Evolutionary conservation across 2,329 filamentous ascomycete species (phyloP).

Genomic region (Didymella pomorum): DNA sequence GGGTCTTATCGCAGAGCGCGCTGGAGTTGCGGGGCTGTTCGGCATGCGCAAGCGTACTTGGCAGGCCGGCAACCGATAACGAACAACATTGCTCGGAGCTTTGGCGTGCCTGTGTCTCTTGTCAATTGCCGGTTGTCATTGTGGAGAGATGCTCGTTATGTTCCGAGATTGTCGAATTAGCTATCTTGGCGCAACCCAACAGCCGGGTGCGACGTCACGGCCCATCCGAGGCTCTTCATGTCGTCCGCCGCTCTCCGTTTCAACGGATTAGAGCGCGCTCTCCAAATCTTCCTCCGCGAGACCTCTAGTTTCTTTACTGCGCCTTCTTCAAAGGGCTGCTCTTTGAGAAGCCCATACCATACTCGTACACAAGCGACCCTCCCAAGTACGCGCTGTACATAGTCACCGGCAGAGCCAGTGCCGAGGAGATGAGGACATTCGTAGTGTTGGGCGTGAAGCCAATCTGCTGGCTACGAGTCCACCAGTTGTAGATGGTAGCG

Average conservation of each 20-base stretch:
- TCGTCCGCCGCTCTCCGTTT: background rate
- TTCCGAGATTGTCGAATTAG: conserved; percentile 1
- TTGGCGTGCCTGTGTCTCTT: background rate
- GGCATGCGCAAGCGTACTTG: conserved; percentile 13
- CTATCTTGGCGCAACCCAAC: conserved; percentile 1
- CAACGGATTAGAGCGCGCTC: background rate
- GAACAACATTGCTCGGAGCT: background rate
- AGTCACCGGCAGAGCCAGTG: conserved; percentile 46
- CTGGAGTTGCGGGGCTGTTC: conserved; percentile 11
- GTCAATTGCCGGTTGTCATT: conserved; percentile 5
- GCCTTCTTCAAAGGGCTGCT: conserved; percentile 27
- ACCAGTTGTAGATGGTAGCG: conserved; percentile 55
- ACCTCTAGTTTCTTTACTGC: conserved; percentile 2
- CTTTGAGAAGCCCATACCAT: conserved; percentile 55
- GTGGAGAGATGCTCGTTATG: background rate
- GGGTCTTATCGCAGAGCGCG: conserved; percentile 16
- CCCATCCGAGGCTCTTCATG: background rate
- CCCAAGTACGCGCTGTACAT: conserved; percentile 55
- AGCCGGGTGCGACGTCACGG: background rate
- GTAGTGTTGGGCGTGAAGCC: conserved; percentile 48
- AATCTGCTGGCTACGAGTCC: conserved; percentile 44
- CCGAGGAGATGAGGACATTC: conserved; percentile 50
- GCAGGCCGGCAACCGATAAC: conserved; percentile 1
- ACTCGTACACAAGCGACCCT: conserved; percentile 55
- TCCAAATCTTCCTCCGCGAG: background rate